These are phyloP conservation scores for Chernovozyma aurita DNA, from an alignment of 1,139 yeast species.

Conservation along the genomic window DNA sequence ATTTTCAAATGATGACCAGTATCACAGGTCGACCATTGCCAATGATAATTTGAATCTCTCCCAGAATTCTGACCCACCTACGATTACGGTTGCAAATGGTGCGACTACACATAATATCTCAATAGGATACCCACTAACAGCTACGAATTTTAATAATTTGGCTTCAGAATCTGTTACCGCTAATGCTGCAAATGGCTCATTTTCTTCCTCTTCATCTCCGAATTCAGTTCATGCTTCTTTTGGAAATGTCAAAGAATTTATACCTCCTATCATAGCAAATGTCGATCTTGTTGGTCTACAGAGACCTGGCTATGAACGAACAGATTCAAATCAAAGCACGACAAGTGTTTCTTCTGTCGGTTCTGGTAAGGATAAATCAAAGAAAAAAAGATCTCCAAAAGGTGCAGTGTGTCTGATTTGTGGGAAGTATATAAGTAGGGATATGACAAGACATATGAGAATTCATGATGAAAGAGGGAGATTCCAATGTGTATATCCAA, in stretches of 20 bases:
- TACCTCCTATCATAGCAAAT: neutral
- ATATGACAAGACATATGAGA: constrained; percentile 42
- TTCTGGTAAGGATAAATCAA: constrained; percentile 11
- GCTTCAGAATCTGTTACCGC: neutral
- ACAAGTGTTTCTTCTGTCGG: constrained; percentile 11
- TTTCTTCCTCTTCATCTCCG: neutral
- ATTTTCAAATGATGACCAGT: neutral
- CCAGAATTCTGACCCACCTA: neutral
- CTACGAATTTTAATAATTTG: neutral
- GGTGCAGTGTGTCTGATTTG: constrained; percentile 41
- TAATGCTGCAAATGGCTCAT: too few species aligned
- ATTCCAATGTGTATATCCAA: constrained; percentile 44
- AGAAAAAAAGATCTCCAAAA: constrained; percentile 31
- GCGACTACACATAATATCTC: neutral
- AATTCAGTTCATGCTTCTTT: neutral
- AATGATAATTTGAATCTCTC: neutral
- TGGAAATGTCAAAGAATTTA: neutral
- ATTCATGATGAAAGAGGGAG: constrained; percentile 46
- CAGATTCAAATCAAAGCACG: constrained; percentile 23
- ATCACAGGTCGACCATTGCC: neutral
- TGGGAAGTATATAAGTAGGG: constrained; percentile 40
- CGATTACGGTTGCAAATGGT: neutral
- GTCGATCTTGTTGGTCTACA: constrained; percentile 1
- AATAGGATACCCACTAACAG: neutral
- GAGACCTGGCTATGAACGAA: constrained; percentile 13